A percentile compares a stretch with the other conserved stretches of the same genome.
phyloP scores from a whole-genome alignment of 2,329 filamentous ascomycete species.

The Diaporthe longicolla region DNA sequence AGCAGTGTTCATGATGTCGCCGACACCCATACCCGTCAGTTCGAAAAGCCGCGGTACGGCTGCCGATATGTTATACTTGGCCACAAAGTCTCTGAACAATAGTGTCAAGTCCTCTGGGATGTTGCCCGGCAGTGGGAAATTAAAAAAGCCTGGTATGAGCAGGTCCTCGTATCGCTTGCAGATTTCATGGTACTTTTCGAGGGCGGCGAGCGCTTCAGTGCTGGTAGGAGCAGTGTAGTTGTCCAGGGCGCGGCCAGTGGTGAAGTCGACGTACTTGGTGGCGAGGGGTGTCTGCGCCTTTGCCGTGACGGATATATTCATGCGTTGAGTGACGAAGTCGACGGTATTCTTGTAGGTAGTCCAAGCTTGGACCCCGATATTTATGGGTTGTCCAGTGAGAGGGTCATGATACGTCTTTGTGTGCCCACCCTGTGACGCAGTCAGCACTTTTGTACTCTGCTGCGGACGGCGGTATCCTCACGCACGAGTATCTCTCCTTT shows the following conservation, averaged over 20 bases:
- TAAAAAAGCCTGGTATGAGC: constrained; percentile 38
- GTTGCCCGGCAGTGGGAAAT: neutral
- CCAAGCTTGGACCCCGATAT: constrained; percentile 46
- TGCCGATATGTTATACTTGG: constrained; percentile 4
- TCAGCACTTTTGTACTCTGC: neutral
- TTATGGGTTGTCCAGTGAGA: constrained; percentile 44
- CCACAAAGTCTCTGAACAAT: constrained; percentile 13
- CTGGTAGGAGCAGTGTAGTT: constrained; percentile 6
- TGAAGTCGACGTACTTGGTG: constrained; percentile 25
- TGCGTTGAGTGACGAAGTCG: constrained; percentile 47
- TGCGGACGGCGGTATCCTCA: neutral
- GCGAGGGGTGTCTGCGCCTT: neutral
- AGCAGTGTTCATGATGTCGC: neutral
- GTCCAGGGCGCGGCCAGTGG: neutral
- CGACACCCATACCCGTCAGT: constrained; percentile 11
- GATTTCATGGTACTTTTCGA: neutral
- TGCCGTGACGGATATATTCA: constrained; percentile 48
- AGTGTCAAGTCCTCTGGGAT: constrained; percentile 10
- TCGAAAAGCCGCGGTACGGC: constrained; percentile 14
- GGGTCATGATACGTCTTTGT: constrained; percentile 51
- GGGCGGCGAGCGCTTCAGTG: constrained; percentile 3
- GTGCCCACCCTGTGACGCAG: constrained; percentile 50
- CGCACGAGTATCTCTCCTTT: constrained; percentile 24
- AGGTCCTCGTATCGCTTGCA: constrained; percentile 22
- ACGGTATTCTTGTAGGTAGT: constrained; percentile 52